Evolutionary conservation across 2,329 filamentous ascomycete species (phyloP).

Genomic region (Claviceps paspali): DNA sequence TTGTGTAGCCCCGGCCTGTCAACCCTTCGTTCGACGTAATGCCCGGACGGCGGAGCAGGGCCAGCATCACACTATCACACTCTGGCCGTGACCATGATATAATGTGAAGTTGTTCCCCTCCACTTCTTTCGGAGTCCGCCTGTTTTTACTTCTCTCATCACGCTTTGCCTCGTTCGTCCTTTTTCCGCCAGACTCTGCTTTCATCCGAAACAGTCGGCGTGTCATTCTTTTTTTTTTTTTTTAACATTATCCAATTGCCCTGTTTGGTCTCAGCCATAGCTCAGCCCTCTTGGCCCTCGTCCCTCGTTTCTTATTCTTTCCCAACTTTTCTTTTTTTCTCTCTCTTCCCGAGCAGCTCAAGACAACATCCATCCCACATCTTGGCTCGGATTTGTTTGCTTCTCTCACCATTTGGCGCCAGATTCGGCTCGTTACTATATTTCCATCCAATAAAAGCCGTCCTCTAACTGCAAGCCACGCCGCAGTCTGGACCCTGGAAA

Average conservation of each 20-base stretch:
- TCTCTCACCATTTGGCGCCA: no score
- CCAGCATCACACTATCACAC: background rate
- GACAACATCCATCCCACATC: no score
- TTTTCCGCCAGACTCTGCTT: constrained; percentile 1
- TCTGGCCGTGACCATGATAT: constrained; percentile 1
- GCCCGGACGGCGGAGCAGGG: no score
- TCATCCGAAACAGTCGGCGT: constrained; percentile 1
- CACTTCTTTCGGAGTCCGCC: background rate
- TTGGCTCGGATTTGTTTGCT: background rate
- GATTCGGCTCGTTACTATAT: no score
- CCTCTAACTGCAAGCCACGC: background rate
- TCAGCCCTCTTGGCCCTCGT: background rate
- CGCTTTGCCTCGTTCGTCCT: background rate
- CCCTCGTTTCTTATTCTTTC: background rate
- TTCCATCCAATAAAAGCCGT: no score
- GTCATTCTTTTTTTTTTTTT: constrained; percentile 4
- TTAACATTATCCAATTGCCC: no score
- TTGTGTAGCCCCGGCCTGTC: background rate
- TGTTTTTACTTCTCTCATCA: background rate
- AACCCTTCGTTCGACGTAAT: no score
- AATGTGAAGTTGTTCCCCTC: background rate
- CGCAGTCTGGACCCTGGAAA: background rate
- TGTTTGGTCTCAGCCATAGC: background rate
- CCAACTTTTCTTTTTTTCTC: no score
- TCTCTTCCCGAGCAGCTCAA: no score